These are phyloP conservation scores for Ceratocystis diversiconidia DNA, from an alignment of 2,329 filamentous ascomycete species.

Conservation along the genomic window DNA sequence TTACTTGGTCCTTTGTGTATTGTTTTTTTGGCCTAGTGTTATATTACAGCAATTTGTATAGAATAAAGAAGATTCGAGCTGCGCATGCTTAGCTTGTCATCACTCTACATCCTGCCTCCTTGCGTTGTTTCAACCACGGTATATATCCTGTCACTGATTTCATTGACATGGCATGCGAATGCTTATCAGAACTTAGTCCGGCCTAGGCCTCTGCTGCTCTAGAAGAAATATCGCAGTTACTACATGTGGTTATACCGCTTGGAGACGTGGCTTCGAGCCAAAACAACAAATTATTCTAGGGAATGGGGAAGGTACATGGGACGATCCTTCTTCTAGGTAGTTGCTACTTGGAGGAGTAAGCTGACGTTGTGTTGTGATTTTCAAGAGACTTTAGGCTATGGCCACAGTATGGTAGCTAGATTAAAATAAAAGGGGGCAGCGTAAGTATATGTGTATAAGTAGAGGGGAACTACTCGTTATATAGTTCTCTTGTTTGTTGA, in stretches of 20 bases:
- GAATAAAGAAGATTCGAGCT: neutral
- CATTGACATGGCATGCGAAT: neutral
- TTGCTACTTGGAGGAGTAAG: too few species aligned
- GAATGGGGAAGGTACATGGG: neutral
- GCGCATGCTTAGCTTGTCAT: neutral
- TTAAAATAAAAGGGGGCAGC: too few species aligned
- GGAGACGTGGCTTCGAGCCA: neutral
- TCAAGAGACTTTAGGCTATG: neutral
- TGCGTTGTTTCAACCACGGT: neutral
- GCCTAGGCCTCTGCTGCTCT: neutral
- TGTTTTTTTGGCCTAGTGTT: neutral
- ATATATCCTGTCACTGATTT: neutral
- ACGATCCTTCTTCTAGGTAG: neutral
- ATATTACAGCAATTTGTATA: neutral
- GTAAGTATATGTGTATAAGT: too few species aligned
- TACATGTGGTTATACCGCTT: neutral
- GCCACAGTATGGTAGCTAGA: neutral
- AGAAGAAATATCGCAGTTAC: neutral
- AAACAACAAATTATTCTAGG: neutral
- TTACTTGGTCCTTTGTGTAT: neutral
- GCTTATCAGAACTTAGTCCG: neutral
- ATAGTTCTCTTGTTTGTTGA: too few species aligned
- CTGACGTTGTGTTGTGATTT: too few species aligned
- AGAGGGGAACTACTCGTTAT: too few species aligned
- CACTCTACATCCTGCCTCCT: neutral